These are phyloP conservation scores for Spizellomyces sp. DNA, from an alignment of 192 early-diverging fungal genomes.

Conservation along the genomic window DNA sequence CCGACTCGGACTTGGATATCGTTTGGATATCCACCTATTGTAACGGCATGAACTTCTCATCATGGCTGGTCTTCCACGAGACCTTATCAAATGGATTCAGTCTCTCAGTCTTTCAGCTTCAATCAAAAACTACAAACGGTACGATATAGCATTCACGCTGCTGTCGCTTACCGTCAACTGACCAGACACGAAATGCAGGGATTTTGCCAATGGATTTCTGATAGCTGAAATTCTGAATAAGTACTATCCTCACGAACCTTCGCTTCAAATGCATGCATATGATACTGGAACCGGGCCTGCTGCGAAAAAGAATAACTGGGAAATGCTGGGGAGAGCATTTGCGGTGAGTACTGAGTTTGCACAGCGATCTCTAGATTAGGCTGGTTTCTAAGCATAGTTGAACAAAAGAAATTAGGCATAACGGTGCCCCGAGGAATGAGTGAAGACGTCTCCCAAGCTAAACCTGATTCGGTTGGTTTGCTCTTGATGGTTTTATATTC, in stretches of 20 bases:
- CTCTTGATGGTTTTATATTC: conserved; percentile 37
- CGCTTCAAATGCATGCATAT: conserved; percentile 48
- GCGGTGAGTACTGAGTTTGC: neutral
- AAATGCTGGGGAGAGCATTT: conserved; percentile 42
- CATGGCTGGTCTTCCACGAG: conserved; percentile 31
- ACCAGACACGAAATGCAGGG: conserved; percentile 20
- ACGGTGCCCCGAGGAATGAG: conserved; percentile 29
- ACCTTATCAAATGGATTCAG: conserved; percentile 53
- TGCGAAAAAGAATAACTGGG: conserved; percentile 54
- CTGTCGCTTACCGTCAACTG: neutral
- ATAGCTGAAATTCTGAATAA: conserved; percentile 54
- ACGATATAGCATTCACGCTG: neutral
- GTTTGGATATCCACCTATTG: too few species aligned
- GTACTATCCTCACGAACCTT: conserved; percentile 43
- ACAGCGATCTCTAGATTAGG: too few species aligned
- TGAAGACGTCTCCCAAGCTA: conserved; percentile 23
- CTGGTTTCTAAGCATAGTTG: too few species aligned
- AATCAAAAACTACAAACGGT: conserved; percentile 51
- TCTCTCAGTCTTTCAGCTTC: conserved; percentile 41
- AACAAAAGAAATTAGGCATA: conserved; percentile 35
- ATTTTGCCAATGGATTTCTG: conserved; percentile 54
- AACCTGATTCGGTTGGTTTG: conserved; percentile 36
- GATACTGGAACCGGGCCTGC: conserved; percentile 47
- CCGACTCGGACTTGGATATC: too few species aligned
- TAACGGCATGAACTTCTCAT: neutral